Conservation (phyloP, 495 filamentous ascomycete species). For the Lindgomyces ingoldianus region DNA sequence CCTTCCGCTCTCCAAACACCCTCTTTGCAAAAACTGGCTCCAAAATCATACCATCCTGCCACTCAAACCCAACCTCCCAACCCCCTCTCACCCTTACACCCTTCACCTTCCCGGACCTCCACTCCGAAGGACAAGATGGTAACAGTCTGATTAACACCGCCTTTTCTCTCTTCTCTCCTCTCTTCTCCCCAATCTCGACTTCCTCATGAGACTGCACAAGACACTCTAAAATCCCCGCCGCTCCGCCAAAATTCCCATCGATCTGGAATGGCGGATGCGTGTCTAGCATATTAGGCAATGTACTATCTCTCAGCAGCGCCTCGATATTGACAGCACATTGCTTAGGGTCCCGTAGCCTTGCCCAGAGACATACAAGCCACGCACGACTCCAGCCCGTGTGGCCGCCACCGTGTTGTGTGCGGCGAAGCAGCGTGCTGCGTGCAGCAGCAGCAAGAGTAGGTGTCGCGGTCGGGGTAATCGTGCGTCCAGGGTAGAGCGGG, state of each 20-base stretch:
- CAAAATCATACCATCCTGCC: too few species aligned
- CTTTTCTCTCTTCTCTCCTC: too few species aligned
- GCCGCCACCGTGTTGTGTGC: constrained; percentile 14
- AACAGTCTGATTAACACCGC: too few species aligned
- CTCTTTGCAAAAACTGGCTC: too few species aligned
- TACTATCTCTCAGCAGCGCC: neutral
- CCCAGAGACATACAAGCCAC: constrained; percentile 23
- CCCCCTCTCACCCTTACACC: too few species aligned
- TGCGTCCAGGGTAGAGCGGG: constrained; percentile 20
- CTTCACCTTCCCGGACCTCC: too few species aligned
- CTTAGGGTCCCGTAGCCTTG: constrained; percentile 13
- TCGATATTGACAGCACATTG: neutral
- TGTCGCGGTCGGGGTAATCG: constrained; percentile 13
- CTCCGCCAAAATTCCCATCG: constrained; percentile 57
- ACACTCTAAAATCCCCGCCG: constrained; percentile 54
- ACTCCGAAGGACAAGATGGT: too few species aligned
- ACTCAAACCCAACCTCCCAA: too few species aligned
- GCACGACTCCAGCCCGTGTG: constrained; percentile 24
- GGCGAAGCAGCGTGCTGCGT: constrained; percentile 1
- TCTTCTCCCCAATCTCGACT: constrained; percentile 3
- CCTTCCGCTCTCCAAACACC: too few species aligned
- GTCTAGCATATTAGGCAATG: constrained; percentile 8
- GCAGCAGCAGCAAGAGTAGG: neutral
- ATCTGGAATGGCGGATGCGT: constrained; percentile 47
- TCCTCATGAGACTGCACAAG: constrained; percentile 53